Base-by-base conservation (phyloP, 2,329 filamentous ascomycete species). In the Fusarium coffeatum region DNA sequence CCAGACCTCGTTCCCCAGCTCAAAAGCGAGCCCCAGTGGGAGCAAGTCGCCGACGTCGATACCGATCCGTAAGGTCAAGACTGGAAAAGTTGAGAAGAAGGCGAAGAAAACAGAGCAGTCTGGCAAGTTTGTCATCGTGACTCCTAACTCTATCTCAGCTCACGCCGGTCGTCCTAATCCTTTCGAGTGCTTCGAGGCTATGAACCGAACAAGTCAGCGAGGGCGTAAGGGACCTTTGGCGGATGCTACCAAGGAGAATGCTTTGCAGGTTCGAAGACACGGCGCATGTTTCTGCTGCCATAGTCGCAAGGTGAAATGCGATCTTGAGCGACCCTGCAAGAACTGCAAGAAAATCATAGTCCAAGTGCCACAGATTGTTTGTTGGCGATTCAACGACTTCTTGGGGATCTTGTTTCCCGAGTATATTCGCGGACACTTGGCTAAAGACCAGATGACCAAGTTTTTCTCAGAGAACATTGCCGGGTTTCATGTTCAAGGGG, bases 211-310 rank as follows among this genome's bases (percentile, higher is more conserved):
- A 8, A 84, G 85, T 10, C 85, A 87, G 66, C 82, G 85, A 57
- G 87, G 87, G 3, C 82, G 87, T 54, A 88, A 88, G 72, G 87
- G 87, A 0, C 86, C 86, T 2, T 76, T 88, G 40, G 84, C 85
- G 27, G 80, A 84, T 48, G 83, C 85, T n/a, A 85, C 82, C 30
- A 87, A 87, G 74, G 81, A 87, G 75, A 84, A 81, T 47, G 87
- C 87, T 1, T 79, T 88, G 4, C 82, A 86, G 58, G 85, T 89
- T 13, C 83, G 87, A 18, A 82, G 86, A 32, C 76, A 81, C 7
- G 86, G 87, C 8, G 87, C 87, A 12, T 89, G 87, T 74, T 88
- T 88, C 78, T 87, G 85, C 78, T 89, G 87, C 72, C 86, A 87
- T 72, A 85, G 83, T 60, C 85, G 87, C 68, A 89, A 89, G 75